Evolutionary conservation across 331 rosid species (phyloP).

Genomic region (Malus hybrid): DNA sequence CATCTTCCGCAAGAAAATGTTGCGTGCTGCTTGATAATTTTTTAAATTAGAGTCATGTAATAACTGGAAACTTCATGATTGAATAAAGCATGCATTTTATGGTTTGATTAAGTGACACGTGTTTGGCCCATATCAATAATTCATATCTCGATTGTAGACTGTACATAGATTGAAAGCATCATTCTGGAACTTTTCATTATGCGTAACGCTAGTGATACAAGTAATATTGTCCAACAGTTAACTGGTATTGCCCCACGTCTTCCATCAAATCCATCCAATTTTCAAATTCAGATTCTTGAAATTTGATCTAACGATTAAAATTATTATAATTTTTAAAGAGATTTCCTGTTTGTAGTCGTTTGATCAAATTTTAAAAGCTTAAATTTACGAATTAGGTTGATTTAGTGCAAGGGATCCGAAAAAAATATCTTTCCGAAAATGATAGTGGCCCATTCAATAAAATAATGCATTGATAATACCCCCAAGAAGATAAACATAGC

Average conservation of each 20-base stretch:
- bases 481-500: too few species aligned
- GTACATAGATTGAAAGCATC: too few species aligned
- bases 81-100: not conserved
- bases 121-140: not conserved
- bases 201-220: too few species aligned
- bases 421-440: accelerated
- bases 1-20: not conserved
- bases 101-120: not conserved
- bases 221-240: too few species aligned
- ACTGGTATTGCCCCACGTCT: too few species aligned
- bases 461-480: too few species aligned
- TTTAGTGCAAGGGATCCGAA: accelerated
- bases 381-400: accelerated
- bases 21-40: not conserved
- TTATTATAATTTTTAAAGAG: too few species aligned
- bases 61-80: not conserved
- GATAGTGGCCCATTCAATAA: too few species aligned
- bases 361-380: accelerated
- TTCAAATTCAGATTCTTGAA: accelerated
- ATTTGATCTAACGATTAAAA: accelerated
- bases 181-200: too few species aligned
- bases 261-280: accelerated
- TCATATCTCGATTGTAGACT: too few species aligned
- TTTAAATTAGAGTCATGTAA: not conserved
- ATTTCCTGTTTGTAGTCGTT: too few species aligned